phyloP scores from a whole-genome alignment of 2,329 filamentous ascomycete genomes.

The Thelonectria rubi region DNA sequence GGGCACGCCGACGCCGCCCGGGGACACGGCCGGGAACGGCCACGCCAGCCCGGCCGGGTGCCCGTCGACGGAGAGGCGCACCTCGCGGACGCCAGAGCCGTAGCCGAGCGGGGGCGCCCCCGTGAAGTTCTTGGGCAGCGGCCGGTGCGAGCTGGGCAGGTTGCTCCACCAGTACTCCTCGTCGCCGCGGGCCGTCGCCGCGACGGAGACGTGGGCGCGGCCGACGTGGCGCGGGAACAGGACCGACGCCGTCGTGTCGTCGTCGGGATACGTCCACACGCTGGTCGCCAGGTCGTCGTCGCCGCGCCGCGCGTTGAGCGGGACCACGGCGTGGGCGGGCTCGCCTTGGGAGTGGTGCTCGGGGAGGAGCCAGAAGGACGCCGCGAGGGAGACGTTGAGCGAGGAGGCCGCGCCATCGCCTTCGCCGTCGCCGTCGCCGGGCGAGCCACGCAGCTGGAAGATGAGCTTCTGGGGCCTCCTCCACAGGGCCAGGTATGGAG shows the following conservation, averaged over 20 bases:
- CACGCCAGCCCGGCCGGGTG: conserved; percentile 77
- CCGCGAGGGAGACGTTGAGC: conserved; percentile 79
- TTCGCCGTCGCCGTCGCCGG: conserved; percentile 67
- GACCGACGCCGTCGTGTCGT: conserved; percentile 58
- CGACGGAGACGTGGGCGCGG: conserved; percentile 78
- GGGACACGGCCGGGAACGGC: conserved; percentile 86
- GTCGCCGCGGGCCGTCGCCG: conserved; percentile 76
- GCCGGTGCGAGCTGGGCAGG: conserved; percentile 68
- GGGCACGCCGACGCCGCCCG: conserved; percentile 79
- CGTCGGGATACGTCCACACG: conserved; percentile 7
- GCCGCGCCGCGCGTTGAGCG: background rate
- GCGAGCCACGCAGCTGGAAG: conserved; percentile 80
- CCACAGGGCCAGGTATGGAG: conserved; percentile 74
- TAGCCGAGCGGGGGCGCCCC: conserved; percentile 72
- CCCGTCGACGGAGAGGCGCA: conserved; percentile 79
- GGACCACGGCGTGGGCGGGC: background rate
- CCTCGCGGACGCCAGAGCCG: conserved; percentile 78
- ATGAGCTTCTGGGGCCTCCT: conserved; percentile 75
- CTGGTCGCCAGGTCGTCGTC: conserved; percentile 42
- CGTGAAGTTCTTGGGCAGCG: conserved; percentile 64
- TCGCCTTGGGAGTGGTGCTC: background rate
- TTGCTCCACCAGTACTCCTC: conserved; percentile 93
- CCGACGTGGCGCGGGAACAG: conserved; percentile 70
- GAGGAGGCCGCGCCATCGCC: conserved; percentile 69
- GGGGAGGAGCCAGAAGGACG: conserved; percentile 68